These are phyloP conservation scores for Solanum paucissectum DNA, from an alignment of 257 asterid species.

Conservation along the genomic window DNA sequence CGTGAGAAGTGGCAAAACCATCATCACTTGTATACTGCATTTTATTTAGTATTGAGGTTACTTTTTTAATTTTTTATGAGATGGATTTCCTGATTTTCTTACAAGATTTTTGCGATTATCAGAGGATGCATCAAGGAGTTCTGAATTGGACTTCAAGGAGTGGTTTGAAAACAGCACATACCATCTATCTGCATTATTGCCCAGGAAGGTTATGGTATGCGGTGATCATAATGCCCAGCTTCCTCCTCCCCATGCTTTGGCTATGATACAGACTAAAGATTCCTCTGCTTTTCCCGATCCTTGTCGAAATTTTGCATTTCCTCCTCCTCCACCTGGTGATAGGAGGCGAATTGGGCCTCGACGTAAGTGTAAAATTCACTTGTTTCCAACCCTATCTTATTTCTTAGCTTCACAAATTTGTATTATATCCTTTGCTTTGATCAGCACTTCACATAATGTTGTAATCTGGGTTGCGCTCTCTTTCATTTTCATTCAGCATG, in stretches of 20 bases:
- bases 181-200: conserved; percentile 19
- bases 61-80: not conserved
- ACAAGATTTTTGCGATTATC: not conserved
- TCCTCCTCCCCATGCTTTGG: conserved; percentile 30
- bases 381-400: not conserved
- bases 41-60: not conserved
- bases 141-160: conserved; percentile 42
- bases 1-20: not conserved
- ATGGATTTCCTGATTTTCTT: not conserved
- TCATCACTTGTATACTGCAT: not conserved
- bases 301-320: conserved; percentile 63
- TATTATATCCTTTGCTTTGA: not conserved
- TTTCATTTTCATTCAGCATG: conserved; percentile 56
- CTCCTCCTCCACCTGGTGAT: conserved; percentile 82
- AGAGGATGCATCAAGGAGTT: conserved; percentile 60
- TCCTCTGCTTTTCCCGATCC: conserved; percentile 30
- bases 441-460: not conserved
- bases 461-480: not conserved
- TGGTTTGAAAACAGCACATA: conserved; percentile 40
- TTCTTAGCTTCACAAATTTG: not conserved
- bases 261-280: conserved; percentile 14
- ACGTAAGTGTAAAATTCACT: conserved; percentile 46
- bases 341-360: conserved; percentile 82
- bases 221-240: conserved; percentile 33
- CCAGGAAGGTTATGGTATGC: conserved; percentile 42